A percentile compares a stretch with the other conserved stretches of the same genome.
These are phyloP conservation scores for Dendrobium nobile DNA, from an alignment of 106 monocot genomes.

Conservation along the genomic window DNA sequence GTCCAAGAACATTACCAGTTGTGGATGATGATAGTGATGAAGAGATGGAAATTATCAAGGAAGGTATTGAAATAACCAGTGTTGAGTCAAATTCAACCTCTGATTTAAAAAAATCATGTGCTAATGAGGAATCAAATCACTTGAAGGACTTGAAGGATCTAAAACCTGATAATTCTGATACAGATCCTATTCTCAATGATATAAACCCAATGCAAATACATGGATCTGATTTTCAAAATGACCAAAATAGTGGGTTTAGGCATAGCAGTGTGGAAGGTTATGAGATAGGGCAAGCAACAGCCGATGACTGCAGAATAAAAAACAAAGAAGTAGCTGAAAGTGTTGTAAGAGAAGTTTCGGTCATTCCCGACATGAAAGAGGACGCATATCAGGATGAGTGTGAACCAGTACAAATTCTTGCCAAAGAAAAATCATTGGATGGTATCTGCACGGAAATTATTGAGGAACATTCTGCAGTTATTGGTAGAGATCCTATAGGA, in stretches of 20 bases:
- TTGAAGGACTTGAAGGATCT: constrained; percentile 4
- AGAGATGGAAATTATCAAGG: constrained; percentile 94
- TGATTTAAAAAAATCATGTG: constrained; percentile 10
- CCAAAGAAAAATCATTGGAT: background rate
- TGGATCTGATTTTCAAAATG: background rate
- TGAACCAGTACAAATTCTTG: background rate
- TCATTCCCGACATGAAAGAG: constrained; percentile 7
- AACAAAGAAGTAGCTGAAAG: background rate
- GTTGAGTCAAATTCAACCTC: constrained; percentile 15
- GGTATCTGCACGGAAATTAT: background rate
- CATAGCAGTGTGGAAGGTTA: background rate
- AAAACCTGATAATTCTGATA: background rate
- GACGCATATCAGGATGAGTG: background rate
- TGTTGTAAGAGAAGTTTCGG: background rate
- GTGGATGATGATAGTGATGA: constrained; percentile 75
- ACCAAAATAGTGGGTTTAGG: background rate
- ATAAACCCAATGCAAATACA: background rate
- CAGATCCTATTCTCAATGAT: constrained; percentile 3
- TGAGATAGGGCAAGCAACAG: background rate
- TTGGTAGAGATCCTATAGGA: background rate
- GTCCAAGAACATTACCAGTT: constrained; percentile 40
- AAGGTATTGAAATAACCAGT: constrained; percentile 54
- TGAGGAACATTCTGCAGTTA: background rate
- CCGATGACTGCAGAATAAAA: background rate
- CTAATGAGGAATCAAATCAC: background rate